phyloP scores from a whole-genome alignment of 2,329 filamentous ascomycete species.

The Acrocalymma vagum region DNA sequence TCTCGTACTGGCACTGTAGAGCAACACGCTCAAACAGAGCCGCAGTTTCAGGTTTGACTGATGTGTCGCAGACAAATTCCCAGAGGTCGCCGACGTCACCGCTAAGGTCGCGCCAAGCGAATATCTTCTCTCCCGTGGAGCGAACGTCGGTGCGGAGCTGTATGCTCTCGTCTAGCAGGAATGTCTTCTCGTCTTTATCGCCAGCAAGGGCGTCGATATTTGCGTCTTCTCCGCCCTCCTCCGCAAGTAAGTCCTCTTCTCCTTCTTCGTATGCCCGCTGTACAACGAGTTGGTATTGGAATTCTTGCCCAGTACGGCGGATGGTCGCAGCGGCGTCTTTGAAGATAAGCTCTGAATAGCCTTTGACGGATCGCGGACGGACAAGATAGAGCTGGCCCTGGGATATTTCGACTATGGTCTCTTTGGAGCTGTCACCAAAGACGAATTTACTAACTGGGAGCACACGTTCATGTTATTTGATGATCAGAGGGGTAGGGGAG shows the following conservation, averaged over 20 bases:
- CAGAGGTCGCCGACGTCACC: constrained; percentile 95
- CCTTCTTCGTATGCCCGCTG: constrained; percentile 98
- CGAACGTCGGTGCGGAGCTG: constrained; percentile 86
- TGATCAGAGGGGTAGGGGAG: constrained; percentile 37
- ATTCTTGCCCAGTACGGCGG: constrained; percentile 91
- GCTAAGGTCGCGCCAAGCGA: constrained; percentile 95
- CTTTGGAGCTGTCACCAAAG: constrained; percentile 87
- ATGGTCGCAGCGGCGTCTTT: constrained; percentile 95
- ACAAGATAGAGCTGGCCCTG: constrained; percentile 98
- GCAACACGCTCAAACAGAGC: constrained; percentile 83
- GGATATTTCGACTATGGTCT: constrained; percentile 91
- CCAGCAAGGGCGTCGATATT: constrained; percentile 75
- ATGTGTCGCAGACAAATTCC: constrained; percentile 92
- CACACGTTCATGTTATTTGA: constrained; percentile 29
- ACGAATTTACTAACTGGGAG: constrained; percentile 85
- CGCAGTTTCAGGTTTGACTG: constrained; percentile 74
- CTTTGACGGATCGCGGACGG: constrained; percentile 92
- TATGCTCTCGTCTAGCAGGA: constrained; percentile 90
- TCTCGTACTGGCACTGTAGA: constrained; percentile 95
- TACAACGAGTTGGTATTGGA: constrained; percentile 95
- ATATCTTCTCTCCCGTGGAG: constrained; percentile 80
- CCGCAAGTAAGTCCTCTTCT: constrained; percentile 88
- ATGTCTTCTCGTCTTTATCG: constrained; percentile 97
- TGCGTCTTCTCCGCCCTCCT: constrained; percentile 86
- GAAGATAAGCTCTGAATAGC: constrained; percentile 98